Base-by-base conservation (phyloP, 805 yeast species). In the Saccharomycopsis selenospora region DNA sequence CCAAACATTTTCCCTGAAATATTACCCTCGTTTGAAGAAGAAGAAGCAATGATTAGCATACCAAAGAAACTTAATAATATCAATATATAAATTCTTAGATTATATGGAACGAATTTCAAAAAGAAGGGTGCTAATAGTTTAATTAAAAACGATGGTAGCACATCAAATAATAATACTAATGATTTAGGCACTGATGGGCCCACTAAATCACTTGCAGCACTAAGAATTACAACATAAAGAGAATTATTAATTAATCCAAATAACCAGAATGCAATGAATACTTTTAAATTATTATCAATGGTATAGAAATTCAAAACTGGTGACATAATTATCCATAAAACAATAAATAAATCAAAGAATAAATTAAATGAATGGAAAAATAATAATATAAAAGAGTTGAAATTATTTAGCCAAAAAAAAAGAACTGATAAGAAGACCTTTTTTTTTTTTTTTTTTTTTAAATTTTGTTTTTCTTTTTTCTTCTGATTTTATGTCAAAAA, bases 131-230 rank as follows among this genome's bases (percentile, higher is more conserved):
- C 85, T 0, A 72, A 45, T 4, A 82, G 52, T 61, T 91, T 91
- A 54, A 87, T 63, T 1, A 75, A 28, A 56, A 91, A 82, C 1
- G 96, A 76, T 0, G 99, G 98, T 14, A 86, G 56, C 26, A 91
- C 87, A 62, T 91, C 96, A 0, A 95, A 91, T 50, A 91, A 66
- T 4, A 91, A 67, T 3, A 91, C 95, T 2, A 82, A 66, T 1
- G 95, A 90, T 63, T 91, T 91, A 7, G 99, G 97, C 0, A 84
- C 75, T 4, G 70, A 57, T 1, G 87, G 77, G 0, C 96, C 96
- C 1, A 90, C 96, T 11, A 91, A 68, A 61, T 91, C 99, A 27
- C 87, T 77, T 2, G 98, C 98, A 0, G 97, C 95, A 0, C 95
- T 80, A 11, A 91, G 69, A 36, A 91, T 90, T 13, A 91, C 91